phyloP scores from a whole-genome alignment of 1,284 basidiomycete genomes.

The Exsudoporus floridanus region DNA sequence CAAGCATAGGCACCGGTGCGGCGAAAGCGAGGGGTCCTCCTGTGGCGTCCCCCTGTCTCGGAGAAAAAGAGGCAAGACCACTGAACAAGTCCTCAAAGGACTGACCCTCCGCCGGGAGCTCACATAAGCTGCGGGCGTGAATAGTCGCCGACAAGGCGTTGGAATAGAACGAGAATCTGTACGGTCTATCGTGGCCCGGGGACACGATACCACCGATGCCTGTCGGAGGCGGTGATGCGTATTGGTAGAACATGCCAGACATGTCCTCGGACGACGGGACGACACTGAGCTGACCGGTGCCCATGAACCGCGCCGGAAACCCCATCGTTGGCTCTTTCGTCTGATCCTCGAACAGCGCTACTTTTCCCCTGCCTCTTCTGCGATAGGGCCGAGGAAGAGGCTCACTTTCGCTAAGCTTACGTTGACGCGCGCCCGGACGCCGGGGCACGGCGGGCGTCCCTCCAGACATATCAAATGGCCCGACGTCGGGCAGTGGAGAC shows the following conservation, averaged over 20 bases:
- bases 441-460: conserved; percentile 20
- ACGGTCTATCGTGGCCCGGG: conserved; percentile 83
- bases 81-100: conserved; percentile 90
- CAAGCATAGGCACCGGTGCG: conserved; percentile 12
- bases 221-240: conserved; percentile 10
- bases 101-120: conserved; percentile 93
- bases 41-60: conserved; percentile 7
- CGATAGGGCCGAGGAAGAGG: conserved; percentile 58
- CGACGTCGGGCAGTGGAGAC: conserved; percentile 10
- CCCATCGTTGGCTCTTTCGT: conserved; percentile 49
- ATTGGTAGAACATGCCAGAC: conserved; percentile 18
- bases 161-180: conserved; percentile 98
- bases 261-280: conserved; percentile 34
- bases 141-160: conserved; percentile 92
- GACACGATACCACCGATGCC: conserved; percentile 40
- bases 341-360: conserved; percentile 86
- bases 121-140: conserved; percentile 89
- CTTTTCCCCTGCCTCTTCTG: conserved; percentile 78
- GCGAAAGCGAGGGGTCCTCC: conserved; percentile 3
- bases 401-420: conserved; percentile 82
- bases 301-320: conserved; percentile 41
- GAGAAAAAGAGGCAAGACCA: conserved; percentile 40
- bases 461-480: conserved; percentile 25
- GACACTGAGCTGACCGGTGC: conserved; percentile 33
- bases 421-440: conserved; percentile 56